Evolutionary conservation across 2,329 filamentous ascomycete genomes (phyloP), one percentile per base, ranked within the genome.

Genomic region (Akanthomyces muscarius): DNA sequence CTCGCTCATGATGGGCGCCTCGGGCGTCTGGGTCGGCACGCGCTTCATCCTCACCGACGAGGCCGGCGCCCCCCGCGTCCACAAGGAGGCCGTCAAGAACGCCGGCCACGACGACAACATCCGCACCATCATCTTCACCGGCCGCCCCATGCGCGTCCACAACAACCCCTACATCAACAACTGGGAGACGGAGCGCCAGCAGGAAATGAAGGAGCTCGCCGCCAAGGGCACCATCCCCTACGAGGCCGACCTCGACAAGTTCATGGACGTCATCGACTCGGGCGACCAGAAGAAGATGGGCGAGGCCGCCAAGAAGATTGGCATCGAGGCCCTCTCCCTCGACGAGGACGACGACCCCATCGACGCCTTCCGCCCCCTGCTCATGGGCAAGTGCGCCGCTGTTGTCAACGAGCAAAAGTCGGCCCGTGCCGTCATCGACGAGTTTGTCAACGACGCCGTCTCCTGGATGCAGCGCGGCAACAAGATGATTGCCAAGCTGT

Each of bases 121-220:
- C 75, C 90, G 92, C 74, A 99, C 95, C 56, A 91, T 98, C 77
- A 99, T 99, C 81, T 99, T 98, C 85, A 99, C 95, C 63, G 95
- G 95, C 62, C 91, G 95, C 64, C 95, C 95, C 42, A 83, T 99
- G 74, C 91, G 95, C 69, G 95, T 99, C 64, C 89, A 93, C 75
- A 95, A 86, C 74, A 99, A 98, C 81, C 78, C 89, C 7, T 99
- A 99, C 79, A 98, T 99, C 73, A 77, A 86, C 73, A 91, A 97
- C 83, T 99, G 95, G 95, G 94, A 99, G 81, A 89, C 89, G 71
- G 95, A 98, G 82, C 90, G 95, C 69, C 82, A 84, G 69, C 80
- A 85, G 45, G 95, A 99, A 83, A 97, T 99, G 78, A 96, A 93
- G 84, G 86, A 96, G 73, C 86, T 99, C 62, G 96, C 93, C 11